Conservation (phyloP, 176 grass and related monocot genomes). For the Coix lacrymajobi region DNA sequence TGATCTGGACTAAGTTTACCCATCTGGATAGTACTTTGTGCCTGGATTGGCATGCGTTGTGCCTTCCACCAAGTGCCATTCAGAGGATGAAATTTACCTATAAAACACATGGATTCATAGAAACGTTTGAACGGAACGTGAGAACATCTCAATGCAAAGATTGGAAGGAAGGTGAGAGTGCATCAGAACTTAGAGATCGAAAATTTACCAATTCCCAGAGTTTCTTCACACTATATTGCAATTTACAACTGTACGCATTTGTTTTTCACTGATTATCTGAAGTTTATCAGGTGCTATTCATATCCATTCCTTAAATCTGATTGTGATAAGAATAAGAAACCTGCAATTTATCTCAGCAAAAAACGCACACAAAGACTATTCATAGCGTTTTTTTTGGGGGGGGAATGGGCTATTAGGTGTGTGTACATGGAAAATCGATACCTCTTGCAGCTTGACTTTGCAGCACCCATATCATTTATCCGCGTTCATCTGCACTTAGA, state of each 20-base stretch:
- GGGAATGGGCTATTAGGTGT: neutral
- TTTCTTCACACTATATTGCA: neutral
- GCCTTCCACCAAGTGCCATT: neutral
- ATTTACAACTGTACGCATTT: neutral
- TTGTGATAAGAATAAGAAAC: neutral
- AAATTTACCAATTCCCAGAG: neutral
- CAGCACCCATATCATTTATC: neutral
- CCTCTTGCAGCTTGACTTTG: neutral
- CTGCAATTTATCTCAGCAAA: neutral
- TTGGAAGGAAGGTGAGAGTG: neutral
- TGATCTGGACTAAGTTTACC: neutral
- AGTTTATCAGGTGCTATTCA: neutral
- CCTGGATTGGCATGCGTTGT: neutral
- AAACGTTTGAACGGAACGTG: neutral
- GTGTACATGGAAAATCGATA: neutral
- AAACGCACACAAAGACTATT: too few relatives aligned
- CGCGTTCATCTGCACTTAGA: neutral
- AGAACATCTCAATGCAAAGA: neutral
- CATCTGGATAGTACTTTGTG: too few relatives aligned
- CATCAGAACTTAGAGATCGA: neutral
- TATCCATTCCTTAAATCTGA: neutral
- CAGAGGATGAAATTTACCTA: neutral
- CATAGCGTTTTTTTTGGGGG: neutral
- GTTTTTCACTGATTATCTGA: neutral
- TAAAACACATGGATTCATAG: neutral